Percentiles rank a stretch among this genome's conserved stretches.
Evolutionary conservation across 73 alveolate species (phyloP).

Genomic region (Tetrahymena borealis): DNA sequence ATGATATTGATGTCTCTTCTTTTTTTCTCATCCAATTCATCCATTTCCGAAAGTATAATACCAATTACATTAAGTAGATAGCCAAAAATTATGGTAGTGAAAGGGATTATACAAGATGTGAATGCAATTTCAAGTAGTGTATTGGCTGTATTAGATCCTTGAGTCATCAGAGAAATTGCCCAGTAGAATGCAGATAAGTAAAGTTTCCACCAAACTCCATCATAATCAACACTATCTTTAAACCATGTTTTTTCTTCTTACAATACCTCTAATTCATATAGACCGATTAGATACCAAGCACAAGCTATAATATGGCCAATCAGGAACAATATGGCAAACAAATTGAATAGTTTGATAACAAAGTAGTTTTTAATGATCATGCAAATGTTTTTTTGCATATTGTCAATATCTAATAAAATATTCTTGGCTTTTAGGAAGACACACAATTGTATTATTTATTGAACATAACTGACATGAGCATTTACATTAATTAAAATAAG

Average conservation of each 20-base stretch:
- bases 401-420: background rate
- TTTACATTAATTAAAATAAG: too few species aligned
- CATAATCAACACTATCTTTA: background rate
- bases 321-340: background rate
- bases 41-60: background rate
- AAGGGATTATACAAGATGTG: background rate
- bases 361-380: background rate
- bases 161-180: background rate
- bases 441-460: too few species aligned
- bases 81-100: background rate
- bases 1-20: background rate
- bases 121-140: background rate
- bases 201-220: background rate
- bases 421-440: too few species aligned
- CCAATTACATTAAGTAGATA: background rate
- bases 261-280: background rate
- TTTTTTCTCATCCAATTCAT: background rate
- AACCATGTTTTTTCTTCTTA: background rate
- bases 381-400: background rate
- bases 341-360: background rate
- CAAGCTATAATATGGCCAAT: background rate
- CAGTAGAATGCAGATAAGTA: background rate
- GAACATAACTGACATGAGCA: too few species aligned
- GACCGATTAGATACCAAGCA: background rate
- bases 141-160: background rate